phyloP scores from a whole-genome alignment of 257 asterid species.

The Solanum chmielewskii region DNA sequence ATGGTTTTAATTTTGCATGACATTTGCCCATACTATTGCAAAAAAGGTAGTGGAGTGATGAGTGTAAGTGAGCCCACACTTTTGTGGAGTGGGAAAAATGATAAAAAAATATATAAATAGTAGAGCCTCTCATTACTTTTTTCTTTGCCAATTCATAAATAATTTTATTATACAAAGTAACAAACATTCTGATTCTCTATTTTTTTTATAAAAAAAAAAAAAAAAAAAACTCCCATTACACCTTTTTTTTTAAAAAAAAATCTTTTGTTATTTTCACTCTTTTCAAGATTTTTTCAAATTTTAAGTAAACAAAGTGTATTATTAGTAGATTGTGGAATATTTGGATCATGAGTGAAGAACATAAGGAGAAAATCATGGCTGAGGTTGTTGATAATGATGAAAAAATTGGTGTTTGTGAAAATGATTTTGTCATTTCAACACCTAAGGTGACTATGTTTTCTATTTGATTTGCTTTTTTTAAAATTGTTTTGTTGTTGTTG shows the following conservation, averaged over 20 bases:
- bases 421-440: slow-evolving; percentile 23
- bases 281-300: background rate
- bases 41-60: background rate
- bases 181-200: background rate
- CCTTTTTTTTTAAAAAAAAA: too few relatives aligned
- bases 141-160: background rate
- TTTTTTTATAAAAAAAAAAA: background rate
- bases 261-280: background rate
- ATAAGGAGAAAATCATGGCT: background rate
- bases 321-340: background rate
- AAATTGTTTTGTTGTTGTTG: background rate
- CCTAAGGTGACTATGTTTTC: slow-evolving; percentile 2
- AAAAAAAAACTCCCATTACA: background rate
- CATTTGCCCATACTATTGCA: background rate
- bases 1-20: background rate
- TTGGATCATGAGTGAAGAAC: background rate
- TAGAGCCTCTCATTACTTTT: background rate
- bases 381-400: background rate
- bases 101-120: background rate
- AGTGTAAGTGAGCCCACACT: slow-evolving; percentile 2
- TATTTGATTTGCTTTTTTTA: background rate
- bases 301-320: background rate
- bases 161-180: background rate
- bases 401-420: background rate
- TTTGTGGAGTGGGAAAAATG: background rate